phyloP scores from a whole-genome alignment of 345 rosid genomes.

The Hibiscus mutabilis region DNA sequence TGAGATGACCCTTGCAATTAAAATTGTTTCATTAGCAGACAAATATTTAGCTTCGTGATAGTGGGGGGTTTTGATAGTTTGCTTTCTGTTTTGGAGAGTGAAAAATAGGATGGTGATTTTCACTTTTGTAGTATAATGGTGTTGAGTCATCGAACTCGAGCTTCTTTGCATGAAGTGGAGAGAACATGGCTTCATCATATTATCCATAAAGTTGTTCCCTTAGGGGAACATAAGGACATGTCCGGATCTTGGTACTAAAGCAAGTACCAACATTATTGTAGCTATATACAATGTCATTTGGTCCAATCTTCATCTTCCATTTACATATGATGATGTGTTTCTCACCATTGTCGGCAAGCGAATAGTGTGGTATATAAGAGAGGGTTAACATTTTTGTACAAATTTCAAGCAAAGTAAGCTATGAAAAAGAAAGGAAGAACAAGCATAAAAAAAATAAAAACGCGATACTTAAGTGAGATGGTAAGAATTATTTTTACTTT shows the following conservation, averaged over 20 bases:
- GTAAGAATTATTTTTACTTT: too few species aligned
- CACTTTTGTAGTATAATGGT: conserved; percentile 8
- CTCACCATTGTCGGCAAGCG: neutral
- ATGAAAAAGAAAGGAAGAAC: neutral
- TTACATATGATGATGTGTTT: conserved; percentile 1
- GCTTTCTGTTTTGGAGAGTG: neutral
- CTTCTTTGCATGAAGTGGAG: conserved; percentile 13
- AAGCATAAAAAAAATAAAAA: neutral
- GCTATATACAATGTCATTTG: neutral
- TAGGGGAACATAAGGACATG: conserved; percentile 16
- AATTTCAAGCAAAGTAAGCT: neutral
- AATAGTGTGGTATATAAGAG: neutral
- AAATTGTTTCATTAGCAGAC: too few species aligned
- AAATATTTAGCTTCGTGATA: neutral
- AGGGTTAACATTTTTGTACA: neutral
- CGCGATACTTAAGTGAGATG: too few species aligned
- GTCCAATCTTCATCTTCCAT: neutral
- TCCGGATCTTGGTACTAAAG: conserved; percentile 22
- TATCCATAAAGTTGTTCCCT: conserved; percentile 13
- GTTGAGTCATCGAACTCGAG: conserved; percentile 2
- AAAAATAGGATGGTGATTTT: neutral
- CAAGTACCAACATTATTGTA: conserved; percentile 25
- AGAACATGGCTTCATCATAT: conserved; percentile 12
- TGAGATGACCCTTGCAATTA: too few species aligned
- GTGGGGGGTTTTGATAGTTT: neutral